These are phyloP conservation scores for Hyaloscypha hepaticicola DNA, from an alignment of 495 filamentous ascomycete species.

Conservation along the genomic window DNA sequence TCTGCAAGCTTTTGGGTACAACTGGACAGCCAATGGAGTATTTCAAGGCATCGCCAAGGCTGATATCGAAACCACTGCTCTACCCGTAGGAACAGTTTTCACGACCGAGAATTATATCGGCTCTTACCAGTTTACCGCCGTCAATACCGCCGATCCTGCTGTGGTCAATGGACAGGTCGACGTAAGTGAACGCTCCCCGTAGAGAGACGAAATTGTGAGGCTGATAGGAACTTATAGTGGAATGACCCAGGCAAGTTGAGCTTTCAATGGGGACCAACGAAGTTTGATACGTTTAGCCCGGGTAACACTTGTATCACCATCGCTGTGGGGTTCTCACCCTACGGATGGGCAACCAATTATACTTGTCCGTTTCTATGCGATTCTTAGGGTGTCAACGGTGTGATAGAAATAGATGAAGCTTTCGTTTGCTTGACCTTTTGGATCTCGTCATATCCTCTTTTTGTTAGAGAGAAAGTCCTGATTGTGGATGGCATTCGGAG, in stretches of 20 bases:
- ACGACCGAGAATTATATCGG: slow-evolving; percentile 3
- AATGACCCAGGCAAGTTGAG: slow-evolving; percentile 24
- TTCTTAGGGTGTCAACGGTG: not conserved
- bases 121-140: slow-evolving; percentile 7
- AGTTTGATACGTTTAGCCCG: slow-evolving; percentile 13
- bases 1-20: not conserved
- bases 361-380: slow-evolving; percentile 20
- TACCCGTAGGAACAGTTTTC: not conserved
- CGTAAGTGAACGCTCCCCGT: slow-evolving; percentile 5
- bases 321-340: not conserved
- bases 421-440: not conserved
- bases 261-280: slow-evolving; percentile 20
- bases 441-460: no score
- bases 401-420: not conserved
- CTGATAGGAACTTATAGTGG: slow-evolving; percentile 3
- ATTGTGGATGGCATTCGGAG: not conserved
- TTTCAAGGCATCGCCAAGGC: not conserved
- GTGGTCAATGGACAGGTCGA: slow-evolving; percentile 8
- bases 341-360: slow-evolving; percentile 6
- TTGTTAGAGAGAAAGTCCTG: not conserved
- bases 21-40: not conserved
- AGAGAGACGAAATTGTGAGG: not conserved
- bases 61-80: slow-evolving; percentile 3
- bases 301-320: slow-evolving; percentile 10
- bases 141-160: slow-evolving; percentile 17